Percentiles rank a stretch among this genome's conserved stretches.
phyloP scores from a whole-genome alignment of 2,329 filamentous ascomycete species.

The Colletotrichum acutatum region DNA sequence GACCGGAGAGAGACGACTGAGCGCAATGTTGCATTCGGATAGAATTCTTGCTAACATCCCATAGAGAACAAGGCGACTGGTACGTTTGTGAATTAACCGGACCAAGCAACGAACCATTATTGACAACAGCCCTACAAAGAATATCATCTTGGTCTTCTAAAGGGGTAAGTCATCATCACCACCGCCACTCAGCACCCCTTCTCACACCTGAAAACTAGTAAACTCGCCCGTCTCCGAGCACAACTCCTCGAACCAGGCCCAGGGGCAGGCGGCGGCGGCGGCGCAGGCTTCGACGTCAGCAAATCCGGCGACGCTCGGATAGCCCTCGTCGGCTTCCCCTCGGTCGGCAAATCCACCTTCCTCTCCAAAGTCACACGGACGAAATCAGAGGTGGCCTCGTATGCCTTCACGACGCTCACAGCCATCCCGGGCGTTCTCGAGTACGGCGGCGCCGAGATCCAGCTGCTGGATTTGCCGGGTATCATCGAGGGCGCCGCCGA shows the following conservation, averaged over 20 bases:
- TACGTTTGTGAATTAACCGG: conserved; percentile 57
- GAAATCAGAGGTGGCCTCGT: conserved; percentile 93
- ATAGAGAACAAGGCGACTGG: conserved; percentile 98
- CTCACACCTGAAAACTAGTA: conserved; percentile 66
- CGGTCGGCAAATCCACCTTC: conserved; percentile 98
- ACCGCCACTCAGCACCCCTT: background rate
- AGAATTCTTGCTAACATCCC: conserved; percentile 42
- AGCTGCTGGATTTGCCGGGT: conserved; percentile 95
- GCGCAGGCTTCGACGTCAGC: conserved; percentile 90
- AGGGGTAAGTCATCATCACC: conserved; percentile 73
- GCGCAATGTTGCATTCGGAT: background rate
- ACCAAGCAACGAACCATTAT: background rate
- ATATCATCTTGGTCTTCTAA: conserved; percentile 96
- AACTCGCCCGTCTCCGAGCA: conserved; percentile 92
- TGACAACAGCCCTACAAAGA: conserved; percentile 63
- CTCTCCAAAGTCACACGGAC: conserved; percentile 99
- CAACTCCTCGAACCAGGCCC: conserved; percentile 92
- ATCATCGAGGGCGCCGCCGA: conserved; percentile 98
- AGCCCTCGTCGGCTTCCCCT: conserved; percentile 97
- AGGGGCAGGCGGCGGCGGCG: conserved; percentile 80
- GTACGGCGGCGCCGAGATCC: conserved; percentile 97
- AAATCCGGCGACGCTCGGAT: conserved; percentile 98
- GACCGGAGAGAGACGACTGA: background rate
- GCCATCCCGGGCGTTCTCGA: conserved; percentile 97
- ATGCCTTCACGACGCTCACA: conserved; percentile 96